A percentile compares a stretch with the other conserved stretches of the same genome.
Conservation (phyloP, 768 basidiomycete species). For the Suillus lakei region DNA sequence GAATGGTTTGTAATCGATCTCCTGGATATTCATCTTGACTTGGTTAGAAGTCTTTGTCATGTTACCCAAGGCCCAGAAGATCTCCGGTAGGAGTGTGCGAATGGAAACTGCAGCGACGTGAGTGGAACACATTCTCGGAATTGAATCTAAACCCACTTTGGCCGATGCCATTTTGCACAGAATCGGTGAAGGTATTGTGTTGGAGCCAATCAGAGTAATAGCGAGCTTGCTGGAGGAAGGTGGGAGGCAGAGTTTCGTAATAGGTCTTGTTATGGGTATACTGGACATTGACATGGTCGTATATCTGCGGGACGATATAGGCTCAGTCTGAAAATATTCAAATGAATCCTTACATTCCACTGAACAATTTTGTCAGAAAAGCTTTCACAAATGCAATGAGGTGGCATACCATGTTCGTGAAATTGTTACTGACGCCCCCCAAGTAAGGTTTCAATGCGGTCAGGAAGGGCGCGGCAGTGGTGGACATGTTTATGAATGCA, state of each 20-base stretch:
- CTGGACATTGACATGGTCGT: no score
- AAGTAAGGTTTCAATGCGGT: slow-evolving; percentile 27
- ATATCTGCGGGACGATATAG: no score
- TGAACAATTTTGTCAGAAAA: no score
- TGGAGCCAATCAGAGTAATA: slow-evolving; percentile 76
- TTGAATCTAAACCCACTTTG: slow-evolving; percentile 56
- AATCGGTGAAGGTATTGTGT: slow-evolving; percentile 65
- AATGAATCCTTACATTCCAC: no score
- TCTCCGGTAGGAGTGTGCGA: slow-evolving; percentile 70
- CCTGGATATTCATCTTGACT: slow-evolving; percentile 70
- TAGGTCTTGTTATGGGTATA: no score
- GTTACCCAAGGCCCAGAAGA: slow-evolving; percentile 68
- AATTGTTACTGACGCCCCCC: no score
- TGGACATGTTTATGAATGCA: slow-evolving; percentile 24
- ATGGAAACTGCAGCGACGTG: slow-evolving; percentile 62
- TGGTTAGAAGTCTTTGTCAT: slow-evolving; percentile 75
- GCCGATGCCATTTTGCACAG: slow-evolving; percentile 61
- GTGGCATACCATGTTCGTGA: no score
- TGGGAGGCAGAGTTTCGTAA: no score
- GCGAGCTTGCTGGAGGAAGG: slow-evolving; percentile 67
- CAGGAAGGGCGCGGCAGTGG: slow-evolving; percentile 28
- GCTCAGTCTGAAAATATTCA: no score
- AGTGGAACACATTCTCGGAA: neutral
- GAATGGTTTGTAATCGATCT: slow-evolving; percentile 84
- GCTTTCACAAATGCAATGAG: no score